These are phyloP conservation scores for Leishmania lainsoni DNA, from an alignment of 208 protist species.

Conservation along the genomic window DNA sequence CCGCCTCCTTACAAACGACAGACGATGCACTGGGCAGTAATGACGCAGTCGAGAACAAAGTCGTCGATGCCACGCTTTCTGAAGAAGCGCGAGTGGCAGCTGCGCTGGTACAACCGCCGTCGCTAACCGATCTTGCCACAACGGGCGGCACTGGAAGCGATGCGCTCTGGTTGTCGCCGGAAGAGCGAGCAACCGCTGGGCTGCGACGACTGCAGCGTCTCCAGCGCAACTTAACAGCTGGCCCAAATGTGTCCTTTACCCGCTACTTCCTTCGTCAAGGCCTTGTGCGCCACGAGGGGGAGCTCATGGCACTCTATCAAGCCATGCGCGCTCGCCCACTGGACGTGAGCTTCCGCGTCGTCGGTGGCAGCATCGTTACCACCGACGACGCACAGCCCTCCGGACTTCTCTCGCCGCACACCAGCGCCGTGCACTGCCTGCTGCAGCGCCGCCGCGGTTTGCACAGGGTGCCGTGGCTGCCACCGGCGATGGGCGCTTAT, in stretches of 20 bases:
- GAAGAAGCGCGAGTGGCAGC: slow-evolving; percentile 8
- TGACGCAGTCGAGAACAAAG: neutral
- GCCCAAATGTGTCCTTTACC: slow-evolving; percentile 74
- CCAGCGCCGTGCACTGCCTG: slow-evolving; percentile 29
- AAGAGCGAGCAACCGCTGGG: slow-evolving; percentile 23
- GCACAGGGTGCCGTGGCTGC: slow-evolving; percentile 58
- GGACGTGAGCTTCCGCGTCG: slow-evolving; percentile 60
- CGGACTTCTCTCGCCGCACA: slow-evolving; percentile 18
- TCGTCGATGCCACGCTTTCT: neutral
- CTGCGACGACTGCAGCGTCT: slow-evolving; percentile 43
- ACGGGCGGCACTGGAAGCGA: slow-evolving; percentile 10
- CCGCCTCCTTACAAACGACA: neutral
- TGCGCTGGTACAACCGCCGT: slow-evolving; percentile 31
- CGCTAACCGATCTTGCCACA: slow-evolving; percentile 9
- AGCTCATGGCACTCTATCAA: slow-evolving; percentile 65
- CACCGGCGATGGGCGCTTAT: slow-evolving; percentile 58
- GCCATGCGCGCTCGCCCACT: slow-evolving; percentile 58
- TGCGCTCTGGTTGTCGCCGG: slow-evolving; percentile 23
- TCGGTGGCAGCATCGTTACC: slow-evolving; percentile 4
- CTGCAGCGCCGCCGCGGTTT: slow-evolving; percentile 49
- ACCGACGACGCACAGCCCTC: neutral
- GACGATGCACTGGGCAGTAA: neutral
- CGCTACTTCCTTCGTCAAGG: slow-evolving; percentile 82
- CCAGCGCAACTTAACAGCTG: slow-evolving; percentile 38
- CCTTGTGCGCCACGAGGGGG: slow-evolving; percentile 61